These are phyloP conservation scores for Trifolium subterraneum DNA, from an alignment of 306 rosid species.

Conservation along the genomic window DNA sequence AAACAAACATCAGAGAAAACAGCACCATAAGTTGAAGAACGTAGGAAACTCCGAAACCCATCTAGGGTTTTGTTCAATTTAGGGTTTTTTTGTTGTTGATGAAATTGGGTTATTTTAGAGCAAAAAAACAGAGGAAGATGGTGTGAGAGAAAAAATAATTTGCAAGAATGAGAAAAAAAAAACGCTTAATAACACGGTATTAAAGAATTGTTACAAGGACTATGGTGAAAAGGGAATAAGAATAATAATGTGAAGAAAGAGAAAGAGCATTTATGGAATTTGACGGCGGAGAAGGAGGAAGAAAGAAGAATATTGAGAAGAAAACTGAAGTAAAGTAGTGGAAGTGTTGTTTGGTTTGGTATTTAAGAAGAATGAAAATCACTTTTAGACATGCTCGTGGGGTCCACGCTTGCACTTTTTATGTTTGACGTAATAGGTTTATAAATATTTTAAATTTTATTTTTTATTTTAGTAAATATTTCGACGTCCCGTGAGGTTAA, in stretches of 20 bases:
- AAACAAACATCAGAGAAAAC: constrained; percentile 1
- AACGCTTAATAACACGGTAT: not conserved
- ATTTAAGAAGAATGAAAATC: too few species aligned
- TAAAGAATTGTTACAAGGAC: not conserved
- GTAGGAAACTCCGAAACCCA: constrained; percentile 39
- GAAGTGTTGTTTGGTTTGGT: too few species aligned
- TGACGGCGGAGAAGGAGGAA: not conserved
- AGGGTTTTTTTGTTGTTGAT: not conserved
- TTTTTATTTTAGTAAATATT: too few species aligned
- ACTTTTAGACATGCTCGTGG: too few species aligned
- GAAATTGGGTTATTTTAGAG: not conserved
- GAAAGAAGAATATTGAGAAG: not conserved
- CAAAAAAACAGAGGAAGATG: not conserved
- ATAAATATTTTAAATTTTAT: too few species aligned
- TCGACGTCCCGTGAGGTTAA: too few species aligned
- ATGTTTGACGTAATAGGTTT: too few species aligned
- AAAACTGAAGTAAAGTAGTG: too few species aligned
- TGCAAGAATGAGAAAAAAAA: not conserved
- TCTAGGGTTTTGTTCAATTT: constrained; percentile 43
- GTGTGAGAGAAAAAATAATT: not conserved
- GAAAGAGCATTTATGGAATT: not conserved
- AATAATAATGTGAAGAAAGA: not conserved
- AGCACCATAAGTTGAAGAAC: not conserved
- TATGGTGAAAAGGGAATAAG: not conserved
- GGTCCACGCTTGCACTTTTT: too few species aligned